phyloP scores from a whole-genome alignment of 257 asterid genomes.

The Capsicum chinense region DNA sequence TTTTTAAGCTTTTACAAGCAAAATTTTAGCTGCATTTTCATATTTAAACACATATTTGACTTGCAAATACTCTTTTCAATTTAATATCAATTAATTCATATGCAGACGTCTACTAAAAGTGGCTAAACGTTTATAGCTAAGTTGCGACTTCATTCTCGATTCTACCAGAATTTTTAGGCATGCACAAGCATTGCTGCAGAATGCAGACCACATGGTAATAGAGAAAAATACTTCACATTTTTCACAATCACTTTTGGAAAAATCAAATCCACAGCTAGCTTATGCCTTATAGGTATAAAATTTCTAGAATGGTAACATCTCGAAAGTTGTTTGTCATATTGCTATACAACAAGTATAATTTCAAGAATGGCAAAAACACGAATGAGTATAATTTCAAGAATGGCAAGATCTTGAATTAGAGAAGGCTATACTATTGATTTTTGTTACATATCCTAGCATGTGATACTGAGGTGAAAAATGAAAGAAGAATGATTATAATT shows the following conservation, averaged over 20 bases:
- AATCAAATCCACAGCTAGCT: neutral
- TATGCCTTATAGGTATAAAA: neutral
- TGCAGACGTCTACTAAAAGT: neutral
- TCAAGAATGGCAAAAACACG: neutral
- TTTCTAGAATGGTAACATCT: neutral
- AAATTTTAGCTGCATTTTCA: neutral
- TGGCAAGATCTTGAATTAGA: neutral
- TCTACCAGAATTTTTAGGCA: neutral
- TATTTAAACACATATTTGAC: neutral
- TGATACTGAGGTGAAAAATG: neutral
- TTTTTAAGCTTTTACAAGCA: neutral
- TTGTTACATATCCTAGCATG: neutral
- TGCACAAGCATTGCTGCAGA: conserved; percentile 23
- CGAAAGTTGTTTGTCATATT: too few relatives aligned
- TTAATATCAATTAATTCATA: neutral
- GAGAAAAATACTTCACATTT: conserved; percentile 10
- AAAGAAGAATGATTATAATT: too few relatives aligned
- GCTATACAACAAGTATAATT: neutral
- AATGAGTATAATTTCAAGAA: neutral
- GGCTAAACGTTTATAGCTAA: neutral
- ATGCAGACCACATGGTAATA: conserved; percentile 27
- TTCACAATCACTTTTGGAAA: neutral
- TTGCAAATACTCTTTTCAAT: too few relatives aligned
- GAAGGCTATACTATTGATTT: neutral
- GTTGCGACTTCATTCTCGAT: too few relatives aligned